Base-by-base conservation (phyloP, 345 rosid genomes). In the Conringia planisiliqua region DNA sequence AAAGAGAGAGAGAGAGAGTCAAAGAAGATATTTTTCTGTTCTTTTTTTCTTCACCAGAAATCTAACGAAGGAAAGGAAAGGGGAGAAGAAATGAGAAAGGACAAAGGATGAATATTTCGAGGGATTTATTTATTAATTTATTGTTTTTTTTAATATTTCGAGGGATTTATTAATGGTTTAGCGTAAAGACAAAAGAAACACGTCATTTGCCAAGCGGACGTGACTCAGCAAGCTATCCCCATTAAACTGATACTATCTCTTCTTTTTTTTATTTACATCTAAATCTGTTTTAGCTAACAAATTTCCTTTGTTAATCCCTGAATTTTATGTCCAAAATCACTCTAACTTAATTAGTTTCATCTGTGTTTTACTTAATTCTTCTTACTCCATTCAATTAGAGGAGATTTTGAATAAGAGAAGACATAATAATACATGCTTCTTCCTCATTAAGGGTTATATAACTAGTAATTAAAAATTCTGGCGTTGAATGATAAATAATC, bases 191-290 rank as follows among this genome's bases (percentile, higher is more conserved):
- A 58, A 54, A 55, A 66, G 10, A 40, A 29, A 16, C 20, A 38
- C 54, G 73, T 60, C 73, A 59, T 39, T 38, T 30, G 11, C 56
- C 33, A 27, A 48, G 62, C 62, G 44, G 73, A 75, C 62, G n/a
- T 68, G 79, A 75, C 68, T 68, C 79, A 75, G 73, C 73, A 74
- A 62, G 38, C 59, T 46, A 57, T 65, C 66, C 30, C 58, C 57
- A 73, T 18, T 62, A 35, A 27, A 11, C 6, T 17, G 36, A 51
- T 6, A 18, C 50, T 44, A 47, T 17, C 1, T 29, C 6, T 18
- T 13, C n/a, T 10, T 69, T 13, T 7, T 48, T 71, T 4, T 6
- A 5, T 30, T 4, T 68, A 55, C 52, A 55, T 68, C 2, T 7
- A 38, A 14, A 36, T 50, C 29, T 62, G 3, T 36, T 50, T 17